A percentile compares a stretch with the other conserved stretches of the same genome.
phyloP scores from a whole-genome alignment of 1,139 yeast genomes.

The Yamadazyma buinensis region DNA sequence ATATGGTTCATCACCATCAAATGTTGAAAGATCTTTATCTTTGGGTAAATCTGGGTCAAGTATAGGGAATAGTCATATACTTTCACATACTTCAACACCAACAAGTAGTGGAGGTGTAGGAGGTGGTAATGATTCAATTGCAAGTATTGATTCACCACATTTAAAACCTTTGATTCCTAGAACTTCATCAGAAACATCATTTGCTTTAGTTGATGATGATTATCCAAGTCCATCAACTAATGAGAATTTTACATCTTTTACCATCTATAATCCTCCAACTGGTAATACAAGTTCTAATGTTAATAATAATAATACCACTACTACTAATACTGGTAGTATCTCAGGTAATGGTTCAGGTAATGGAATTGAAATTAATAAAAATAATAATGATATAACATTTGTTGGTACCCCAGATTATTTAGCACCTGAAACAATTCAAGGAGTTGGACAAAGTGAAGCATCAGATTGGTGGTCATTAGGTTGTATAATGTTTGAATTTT shows the following conservation, averaged over 20 bases:
- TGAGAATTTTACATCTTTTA: constrained; percentile 39
- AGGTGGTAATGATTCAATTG: constrained; percentile 19
- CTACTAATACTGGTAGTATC: constrained; percentile 20
- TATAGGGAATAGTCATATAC: constrained; percentile 1
- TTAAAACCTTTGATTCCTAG: constrained; percentile 46
- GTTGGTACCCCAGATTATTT: constrained; percentile 98
- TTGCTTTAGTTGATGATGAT: constrained; percentile 52
- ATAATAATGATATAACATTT: constrained; percentile 38
- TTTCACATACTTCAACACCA: background rate
- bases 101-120: background rate
- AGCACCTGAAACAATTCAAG: constrained; percentile 93
- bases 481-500: constrained; percentile 86
- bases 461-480: constrained; percentile 99
- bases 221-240: constrained; percentile 25
- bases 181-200: constrained; percentile 53
- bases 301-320: constrained; percentile 32
- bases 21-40: constrained; percentile 6
- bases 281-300: constrained; percentile 19
- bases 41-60: background rate
- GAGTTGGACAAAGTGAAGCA: constrained; percentile 78
- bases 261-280: constrained; percentile 66
- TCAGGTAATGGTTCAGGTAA: constrained; percentile 98
- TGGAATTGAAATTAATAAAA: constrained; percentile 16
- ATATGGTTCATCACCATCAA: constrained; percentile 8
- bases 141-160: constrained; percentile 48